Evolutionary conservation across 2,329 filamentous ascomycete species (phyloP).

Genomic region (Ascochyta pisi): DNA sequence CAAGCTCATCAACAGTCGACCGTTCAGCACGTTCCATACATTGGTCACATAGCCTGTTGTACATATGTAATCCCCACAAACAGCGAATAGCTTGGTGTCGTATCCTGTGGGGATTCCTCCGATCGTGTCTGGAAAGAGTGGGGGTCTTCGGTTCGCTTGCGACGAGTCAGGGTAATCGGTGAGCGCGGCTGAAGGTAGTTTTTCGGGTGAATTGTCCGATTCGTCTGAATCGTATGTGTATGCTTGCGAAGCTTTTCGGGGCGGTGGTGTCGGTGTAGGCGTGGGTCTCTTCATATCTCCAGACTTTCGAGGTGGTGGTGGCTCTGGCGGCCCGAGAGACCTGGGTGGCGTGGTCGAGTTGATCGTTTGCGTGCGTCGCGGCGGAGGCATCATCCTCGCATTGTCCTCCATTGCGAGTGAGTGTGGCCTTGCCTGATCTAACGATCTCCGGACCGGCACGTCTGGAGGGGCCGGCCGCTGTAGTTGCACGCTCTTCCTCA

Average conservation of each 20-base stretch:
- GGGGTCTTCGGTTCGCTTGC: conserved; percentile 82
- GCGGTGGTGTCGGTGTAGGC: conserved; percentile 18
- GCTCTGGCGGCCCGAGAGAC: conserved; percentile 41
- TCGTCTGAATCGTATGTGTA: conserved; percentile 60
- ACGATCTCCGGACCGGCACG: conserved; percentile 45
- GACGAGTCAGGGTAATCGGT: conserved; percentile 84
- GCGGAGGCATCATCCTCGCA: conserved; percentile 42
- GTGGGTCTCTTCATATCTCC: conserved; percentile 41
- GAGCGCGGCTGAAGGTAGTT: conserved; percentile 60
- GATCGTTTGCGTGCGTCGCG: conserved; percentile 44
- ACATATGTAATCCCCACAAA: conserved; percentile 86
- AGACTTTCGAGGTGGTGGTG: conserved; percentile 45
- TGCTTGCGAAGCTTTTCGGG: conserved; percentile 26
- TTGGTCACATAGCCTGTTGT: conserved; percentile 86
- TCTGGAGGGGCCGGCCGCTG: conserved; percentile 41
- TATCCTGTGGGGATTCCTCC: conserved; percentile 83
- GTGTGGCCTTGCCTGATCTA: conserved; percentile 43
- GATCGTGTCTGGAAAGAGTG: conserved; percentile 73
- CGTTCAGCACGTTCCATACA: conserved; percentile 85
- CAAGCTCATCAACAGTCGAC: conserved; percentile 80
- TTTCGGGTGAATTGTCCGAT: conserved; percentile 48
- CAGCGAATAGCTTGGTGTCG: conserved; percentile 83
- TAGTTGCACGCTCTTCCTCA: conserved; percentile 45
- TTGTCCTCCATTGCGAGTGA: conserved; percentile 33
- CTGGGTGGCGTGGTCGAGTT: conserved; percentile 24